Evolutionary conservation across 2,329 filamentous ascomycete species (phyloP).

Genomic region (Phyllosticta citribraziliensis): DNA sequence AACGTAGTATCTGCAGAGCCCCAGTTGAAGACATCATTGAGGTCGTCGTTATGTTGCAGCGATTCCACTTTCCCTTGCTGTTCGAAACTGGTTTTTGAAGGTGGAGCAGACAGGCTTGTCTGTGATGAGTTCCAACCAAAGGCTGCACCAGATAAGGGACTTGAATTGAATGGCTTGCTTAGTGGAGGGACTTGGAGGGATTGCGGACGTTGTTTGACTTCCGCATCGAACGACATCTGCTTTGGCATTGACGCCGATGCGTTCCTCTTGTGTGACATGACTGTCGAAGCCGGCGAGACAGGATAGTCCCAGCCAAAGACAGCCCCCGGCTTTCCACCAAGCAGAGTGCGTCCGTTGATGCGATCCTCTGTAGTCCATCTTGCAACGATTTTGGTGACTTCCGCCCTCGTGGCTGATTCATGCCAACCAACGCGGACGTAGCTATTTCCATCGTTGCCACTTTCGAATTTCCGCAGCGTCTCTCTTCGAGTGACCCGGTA

Average conservation of each 20-base stretch:
- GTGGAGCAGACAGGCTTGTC: slow-evolving; percentile 2
- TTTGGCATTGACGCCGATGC: background rate
- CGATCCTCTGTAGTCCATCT: slow-evolving; percentile 30
- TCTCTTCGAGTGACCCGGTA: slow-evolving; percentile 29
- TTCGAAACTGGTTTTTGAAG: slow-evolving; percentile 1
- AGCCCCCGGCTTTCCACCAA: slow-evolving; percentile 21
- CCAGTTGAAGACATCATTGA: background rate
- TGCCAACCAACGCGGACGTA: slow-evolving; percentile 30
- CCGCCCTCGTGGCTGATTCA: slow-evolving; percentile 22
- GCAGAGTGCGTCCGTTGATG: slow-evolving; percentile 20
- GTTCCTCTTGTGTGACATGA: slow-evolving; percentile 7
- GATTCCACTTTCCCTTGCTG: background rate
- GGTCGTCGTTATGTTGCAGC: background rate
- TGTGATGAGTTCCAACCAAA: background rate
- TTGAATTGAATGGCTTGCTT: background rate
- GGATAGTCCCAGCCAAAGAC: slow-evolving; percentile 30
- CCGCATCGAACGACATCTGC: slow-evolving; percentile 1
- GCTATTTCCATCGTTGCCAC: slow-evolving; percentile 23
- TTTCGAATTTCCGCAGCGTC: slow-evolving; percentile 29
- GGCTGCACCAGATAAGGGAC: background rate
- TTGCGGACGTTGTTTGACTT: slow-evolving; percentile 2
- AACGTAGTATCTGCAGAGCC: background rate
- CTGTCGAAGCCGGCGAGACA: slow-evolving; percentile 3
- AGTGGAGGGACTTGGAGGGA: background rate
- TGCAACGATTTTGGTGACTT: slow-evolving; percentile 26